Evolutionary conservation across 1,284 basidiomycete genomes (phyloP).

Genomic region (Ceratobasidium sp.): DNA sequence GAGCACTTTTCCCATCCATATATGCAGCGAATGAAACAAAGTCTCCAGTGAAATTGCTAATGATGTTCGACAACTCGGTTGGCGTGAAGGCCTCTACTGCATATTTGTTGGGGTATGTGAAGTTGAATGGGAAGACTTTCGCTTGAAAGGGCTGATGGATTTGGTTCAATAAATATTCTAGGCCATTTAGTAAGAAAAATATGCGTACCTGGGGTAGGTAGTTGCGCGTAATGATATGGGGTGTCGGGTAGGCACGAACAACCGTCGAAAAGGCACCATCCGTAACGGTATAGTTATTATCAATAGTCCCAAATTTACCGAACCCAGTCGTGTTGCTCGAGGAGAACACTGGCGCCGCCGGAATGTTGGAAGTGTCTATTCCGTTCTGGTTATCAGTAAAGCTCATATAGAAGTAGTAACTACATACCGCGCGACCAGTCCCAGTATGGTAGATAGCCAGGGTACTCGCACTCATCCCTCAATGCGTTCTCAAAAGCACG

Average conservation of each 20-base stretch:
- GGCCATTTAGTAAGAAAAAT: no score
- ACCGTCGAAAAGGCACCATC: slow-evolving; percentile 39
- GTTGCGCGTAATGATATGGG: slow-evolving; percentile 36
- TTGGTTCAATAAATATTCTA: not conserved
- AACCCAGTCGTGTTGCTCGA: slow-evolving; percentile 18
- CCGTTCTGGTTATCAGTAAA: not conserved
- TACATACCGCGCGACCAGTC: slow-evolving; percentile 40
- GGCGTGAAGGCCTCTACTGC: slow-evolving; percentile 34
- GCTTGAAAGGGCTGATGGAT: slow-evolving; percentile 28
- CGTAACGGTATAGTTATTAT: slow-evolving; percentile 20
- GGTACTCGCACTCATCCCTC: slow-evolving; percentile 30
- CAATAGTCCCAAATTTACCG: slow-evolving; percentile 31
- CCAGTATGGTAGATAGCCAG: slow-evolving; percentile 43
- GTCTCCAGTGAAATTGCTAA: slow-evolving; percentile 31
- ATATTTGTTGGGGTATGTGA: slow-evolving; percentile 16
- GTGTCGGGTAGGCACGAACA: slow-evolving; percentile 38
- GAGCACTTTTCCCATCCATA: slow-evolving; percentile 37
- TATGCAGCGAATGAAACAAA: slow-evolving; percentile 25
- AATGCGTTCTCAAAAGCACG: slow-evolving; percentile 23
- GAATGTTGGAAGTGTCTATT: slow-evolving; percentile 28
- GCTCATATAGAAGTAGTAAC: not conserved
- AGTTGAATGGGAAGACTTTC: slow-evolving; percentile 35
- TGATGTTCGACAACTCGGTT: slow-evolving; percentile 13
- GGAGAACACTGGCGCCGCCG: slow-evolving; percentile 25
- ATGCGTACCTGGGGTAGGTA: slow-evolving; percentile 7